These are phyloP conservation scores for Ustilago curta DNA, from an alignment of 1,284 basidiomycete species.

Conservation along the genomic window DNA sequence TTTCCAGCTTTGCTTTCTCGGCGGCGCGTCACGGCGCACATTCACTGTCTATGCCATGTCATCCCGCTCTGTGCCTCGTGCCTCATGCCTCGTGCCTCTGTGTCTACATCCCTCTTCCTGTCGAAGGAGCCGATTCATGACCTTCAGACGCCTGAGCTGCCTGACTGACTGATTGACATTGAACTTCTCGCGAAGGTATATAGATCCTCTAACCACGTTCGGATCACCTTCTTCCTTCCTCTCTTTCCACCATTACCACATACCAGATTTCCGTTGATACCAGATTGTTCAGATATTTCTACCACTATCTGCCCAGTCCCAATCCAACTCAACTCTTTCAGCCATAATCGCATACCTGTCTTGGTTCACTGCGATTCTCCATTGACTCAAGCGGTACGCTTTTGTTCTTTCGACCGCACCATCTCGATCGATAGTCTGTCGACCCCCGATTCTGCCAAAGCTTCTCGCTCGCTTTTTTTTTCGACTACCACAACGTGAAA, in stretches of 20 bases:
- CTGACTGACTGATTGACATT: too few species aligned
- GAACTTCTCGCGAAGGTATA: slow-evolving; percentile 21
- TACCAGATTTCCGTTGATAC: slow-evolving; percentile 38
- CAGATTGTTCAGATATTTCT: slow-evolving; percentile 33
- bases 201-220: slow-evolving; percentile 8
- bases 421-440: slow-evolving; percentile 37
- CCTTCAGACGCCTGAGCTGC: neutral
- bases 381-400: too few species aligned
- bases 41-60: neutral
- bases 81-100: too few species aligned
- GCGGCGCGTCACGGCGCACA: slow-evolving; percentile 17
- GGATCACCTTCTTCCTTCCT: neutral
- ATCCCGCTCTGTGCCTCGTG: neutral
- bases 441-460: slow-evolving; percentile 19
- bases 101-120: neutral
- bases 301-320: slow-evolving; percentile 36
- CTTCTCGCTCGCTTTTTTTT: slow-evolving; percentile 1
- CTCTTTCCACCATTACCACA: slow-evolving; percentile 19
- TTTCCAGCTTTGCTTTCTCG: neutral
- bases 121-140: slow-evolving; percentile 5
- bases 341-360: slow-evolving; percentile 43
- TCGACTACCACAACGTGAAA: neutral
- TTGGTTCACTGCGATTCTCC: slow-evolving; percentile 43
- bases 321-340: slow-evolving; percentile 1
- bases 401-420: neutral